These are phyloP conservation scores for Stemphylium vesicarium DNA, from an alignment of 2,329 filamentous ascomycete species.

Conservation along the genomic window DNA sequence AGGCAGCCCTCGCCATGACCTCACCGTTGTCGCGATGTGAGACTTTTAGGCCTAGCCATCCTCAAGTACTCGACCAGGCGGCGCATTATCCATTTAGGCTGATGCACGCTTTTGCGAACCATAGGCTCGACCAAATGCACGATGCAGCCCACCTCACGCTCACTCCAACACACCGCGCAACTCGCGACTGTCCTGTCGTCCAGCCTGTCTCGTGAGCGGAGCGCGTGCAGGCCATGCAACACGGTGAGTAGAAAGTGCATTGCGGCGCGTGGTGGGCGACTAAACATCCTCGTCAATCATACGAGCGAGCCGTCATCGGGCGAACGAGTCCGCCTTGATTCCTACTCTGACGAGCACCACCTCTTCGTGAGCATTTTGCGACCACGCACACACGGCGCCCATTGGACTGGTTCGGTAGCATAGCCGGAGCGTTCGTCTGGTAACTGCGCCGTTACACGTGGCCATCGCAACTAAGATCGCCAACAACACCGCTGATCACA, in stretches of 20 bases:
- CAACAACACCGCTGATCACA: constrained; percentile 19
- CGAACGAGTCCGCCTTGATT: too few species aligned
- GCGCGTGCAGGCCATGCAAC: constrained; percentile 13
- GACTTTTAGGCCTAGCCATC: constrained; percentile 19
- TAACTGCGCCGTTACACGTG: constrained; percentile 31
- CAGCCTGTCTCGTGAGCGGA: constrained; percentile 9
- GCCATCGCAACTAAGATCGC: constrained; percentile 16
- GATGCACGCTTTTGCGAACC: constrained; percentile 20
- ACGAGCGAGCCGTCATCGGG: background rate
- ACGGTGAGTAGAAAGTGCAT: constrained; percentile 9
- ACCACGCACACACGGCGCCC: constrained; percentile 16
- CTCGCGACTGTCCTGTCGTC: constrained; percentile 10
- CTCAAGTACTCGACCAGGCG: constrained; percentile 36
- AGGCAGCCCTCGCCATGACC: constrained; percentile 21
- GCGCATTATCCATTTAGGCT: constrained; percentile 42
- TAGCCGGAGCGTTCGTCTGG: constrained; percentile 28
- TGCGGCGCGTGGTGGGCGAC: constrained; percentile 11
- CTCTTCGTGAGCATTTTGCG: constrained; percentile 10
- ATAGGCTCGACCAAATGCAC: constrained; percentile 28
- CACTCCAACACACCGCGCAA: constrained; percentile 11
- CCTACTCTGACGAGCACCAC: background rate
- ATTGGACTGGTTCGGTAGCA: constrained; percentile 34
- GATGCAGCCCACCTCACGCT: constrained; percentile 25
- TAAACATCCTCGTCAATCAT: constrained; percentile 2
- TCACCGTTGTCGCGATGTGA: constrained; percentile 16